Percentiles rank a stretch among this genome's conserved stretches.
phyloP scores from a whole-genome alignment of 495 filamentous ascomycete genomes.

The Daldinia grandis region DNA sequence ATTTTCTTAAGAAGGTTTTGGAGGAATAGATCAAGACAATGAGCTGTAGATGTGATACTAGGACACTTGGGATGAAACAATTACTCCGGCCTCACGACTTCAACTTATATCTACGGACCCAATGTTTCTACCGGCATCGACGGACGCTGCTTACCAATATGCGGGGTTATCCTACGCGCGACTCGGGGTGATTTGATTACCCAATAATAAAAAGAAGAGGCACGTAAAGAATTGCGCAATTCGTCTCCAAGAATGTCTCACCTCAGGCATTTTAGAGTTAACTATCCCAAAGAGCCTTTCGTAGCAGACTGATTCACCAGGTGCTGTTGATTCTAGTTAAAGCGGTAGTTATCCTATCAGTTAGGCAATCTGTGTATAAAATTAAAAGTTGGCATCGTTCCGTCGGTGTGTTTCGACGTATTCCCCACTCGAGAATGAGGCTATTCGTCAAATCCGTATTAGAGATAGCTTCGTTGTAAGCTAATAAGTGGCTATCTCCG shows the following conservation, averaged over 20 bases:
- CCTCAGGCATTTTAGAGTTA: neutral
- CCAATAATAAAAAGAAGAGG: neutral
- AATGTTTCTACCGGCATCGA: neutral
- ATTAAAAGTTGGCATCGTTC: too few relatives aligned
- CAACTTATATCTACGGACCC: neutral
- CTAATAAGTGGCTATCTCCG: too few relatives aligned
- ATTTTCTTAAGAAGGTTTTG: slow-evolving; percentile 26
- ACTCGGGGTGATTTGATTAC: neutral
- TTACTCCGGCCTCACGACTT: neutral
- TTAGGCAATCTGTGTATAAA: too few relatives aligned
- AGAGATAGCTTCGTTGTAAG: too few relatives aligned
- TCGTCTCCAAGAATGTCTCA: neutral
- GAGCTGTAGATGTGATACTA: too few relatives aligned
- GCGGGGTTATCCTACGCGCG: slow-evolving; percentile 10
- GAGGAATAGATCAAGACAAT: neutral
- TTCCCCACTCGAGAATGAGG: too few relatives aligned
- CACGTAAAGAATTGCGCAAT: neutral
- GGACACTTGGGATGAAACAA: too few relatives aligned
- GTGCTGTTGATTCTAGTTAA: neutral
- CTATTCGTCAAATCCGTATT: too few relatives aligned
- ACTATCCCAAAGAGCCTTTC: neutral
- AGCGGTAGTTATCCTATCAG: too few relatives aligned
- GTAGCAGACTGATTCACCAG: neutral
- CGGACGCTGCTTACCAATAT: slow-evolving; percentile 20
- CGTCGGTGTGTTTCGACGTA: too few relatives aligned